Percentiles rank a stretch among this genome's conserved stretches.
These are phyloP conservation scores for Puccinia coronata DNA, from an alignment of 1,284 basidiomycete species.

Conservation along the genomic window DNA sequence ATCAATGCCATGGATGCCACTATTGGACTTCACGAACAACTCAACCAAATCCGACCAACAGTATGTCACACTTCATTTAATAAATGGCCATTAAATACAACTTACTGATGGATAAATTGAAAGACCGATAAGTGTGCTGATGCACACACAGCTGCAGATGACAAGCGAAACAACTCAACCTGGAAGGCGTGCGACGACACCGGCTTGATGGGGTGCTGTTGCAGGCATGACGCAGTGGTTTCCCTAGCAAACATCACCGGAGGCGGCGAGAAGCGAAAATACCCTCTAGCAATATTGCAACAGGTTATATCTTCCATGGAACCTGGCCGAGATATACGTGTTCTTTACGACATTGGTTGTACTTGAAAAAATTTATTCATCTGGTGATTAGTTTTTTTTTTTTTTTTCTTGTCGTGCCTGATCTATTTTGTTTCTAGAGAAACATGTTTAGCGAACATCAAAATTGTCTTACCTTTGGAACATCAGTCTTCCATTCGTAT, in stretches of 20 bases:
- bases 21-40: too few species aligned
- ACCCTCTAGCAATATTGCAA: background rate
- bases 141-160: conserved; percentile 15
- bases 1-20: background rate
- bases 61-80: background rate
- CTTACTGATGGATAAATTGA: background rate
- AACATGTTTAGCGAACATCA: too few species aligned
- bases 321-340: background rate
- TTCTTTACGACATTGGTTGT: background rate
- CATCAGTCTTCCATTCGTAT: too few species aligned
- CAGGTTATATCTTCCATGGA: background rate
- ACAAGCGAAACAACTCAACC: background rate
- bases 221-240: too few species aligned
- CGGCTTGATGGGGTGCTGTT: too few species aligned
- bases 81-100: background rate
- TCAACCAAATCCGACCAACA: too few species aligned
- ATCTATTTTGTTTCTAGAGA: too few species aligned
- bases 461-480: too few species aligned
- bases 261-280: background rate
- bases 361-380: background rate
- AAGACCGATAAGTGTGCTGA: background rate
- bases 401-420: too few species aligned
- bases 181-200: too few species aligned
- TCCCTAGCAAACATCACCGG: too few species aligned
- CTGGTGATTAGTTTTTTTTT: background rate